Conservation (phyloP, 2,329 filamentous ascomycete species). For the Plectosphaerella sp. region DNA sequence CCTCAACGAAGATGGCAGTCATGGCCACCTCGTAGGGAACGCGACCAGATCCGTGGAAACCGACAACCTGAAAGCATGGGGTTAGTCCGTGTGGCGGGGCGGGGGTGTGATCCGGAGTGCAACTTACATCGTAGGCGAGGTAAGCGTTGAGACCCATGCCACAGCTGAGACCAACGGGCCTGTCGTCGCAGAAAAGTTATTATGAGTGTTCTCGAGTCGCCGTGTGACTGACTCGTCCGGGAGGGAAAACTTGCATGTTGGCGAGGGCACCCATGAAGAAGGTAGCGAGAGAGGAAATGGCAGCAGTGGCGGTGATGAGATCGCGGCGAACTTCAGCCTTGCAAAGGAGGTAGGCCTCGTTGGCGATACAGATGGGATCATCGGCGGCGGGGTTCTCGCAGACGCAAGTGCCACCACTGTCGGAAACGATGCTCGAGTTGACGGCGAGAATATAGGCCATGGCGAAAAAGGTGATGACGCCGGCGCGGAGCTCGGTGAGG, state of each 20-base stretch:
- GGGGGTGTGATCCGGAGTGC: not conserved
- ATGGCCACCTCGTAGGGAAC: slow-evolving; percentile 73
- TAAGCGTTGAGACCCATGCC: slow-evolving; percentile 73
- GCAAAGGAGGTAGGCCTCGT: slow-evolving; percentile 62
- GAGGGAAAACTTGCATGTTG: slow-evolving; percentile 52
- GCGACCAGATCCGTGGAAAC: slow-evolving; percentile 66
- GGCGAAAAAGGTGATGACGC: slow-evolving; percentile 74
- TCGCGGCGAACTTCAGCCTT: slow-evolving; percentile 65
- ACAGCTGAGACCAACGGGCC: slow-evolving; percentile 33
- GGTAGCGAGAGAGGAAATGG: slow-evolving; percentile 73
- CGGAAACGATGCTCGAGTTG: slow-evolving; percentile 50
- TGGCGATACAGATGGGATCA: slow-evolving; percentile 46
- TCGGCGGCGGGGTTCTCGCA: slow-evolving; percentile 48
- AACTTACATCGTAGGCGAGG: slow-evolving; percentile 63
- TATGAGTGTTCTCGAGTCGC: not conserved
- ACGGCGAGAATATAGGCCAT: slow-evolving; percentile 53
- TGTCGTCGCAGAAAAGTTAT: slow-evolving; percentile 6
- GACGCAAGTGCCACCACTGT: slow-evolving; percentile 71
- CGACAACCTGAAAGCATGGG: slow-evolving; percentile 43
- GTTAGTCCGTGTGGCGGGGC: slow-evolving; percentile 9
- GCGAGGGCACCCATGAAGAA: slow-evolving; percentile 81
- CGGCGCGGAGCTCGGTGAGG: slow-evolving; percentile 79
- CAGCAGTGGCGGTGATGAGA: slow-evolving; percentile 78
- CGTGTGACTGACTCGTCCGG: not conserved
- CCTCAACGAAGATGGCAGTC: slow-evolving; percentile 85